Conservation (phyloP, 2,329 filamentous ascomycete species). For the Aquanectria penicillioides region DNA sequence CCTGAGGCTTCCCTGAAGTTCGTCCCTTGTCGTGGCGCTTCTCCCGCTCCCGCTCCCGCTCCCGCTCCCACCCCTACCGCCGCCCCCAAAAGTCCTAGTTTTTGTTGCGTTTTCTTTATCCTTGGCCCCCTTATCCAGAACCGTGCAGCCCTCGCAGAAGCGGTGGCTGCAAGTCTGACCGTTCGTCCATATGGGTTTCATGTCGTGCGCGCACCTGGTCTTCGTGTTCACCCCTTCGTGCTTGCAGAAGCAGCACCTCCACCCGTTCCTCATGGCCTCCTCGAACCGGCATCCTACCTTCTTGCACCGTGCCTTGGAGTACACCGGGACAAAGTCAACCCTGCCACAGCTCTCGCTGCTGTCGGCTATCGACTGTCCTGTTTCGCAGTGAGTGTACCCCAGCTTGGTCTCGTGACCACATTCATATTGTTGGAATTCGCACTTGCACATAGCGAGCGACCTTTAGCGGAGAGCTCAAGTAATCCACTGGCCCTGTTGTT, state of each 20-base stretch:
- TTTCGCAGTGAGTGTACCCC: slow-evolving; percentile 32
- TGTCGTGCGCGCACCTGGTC: too few relatives aligned
- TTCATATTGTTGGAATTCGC: slow-evolving; percentile 23
- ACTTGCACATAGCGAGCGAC: slow-evolving; percentile 33
- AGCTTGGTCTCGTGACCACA: slow-evolving; percentile 35
- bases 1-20: too few relatives aligned
- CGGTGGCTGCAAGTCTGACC: too few relatives aligned
- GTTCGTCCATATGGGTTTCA: too few relatives aligned
- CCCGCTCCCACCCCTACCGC: too few relatives aligned
- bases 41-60: too few relatives aligned
- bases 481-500: background rate
- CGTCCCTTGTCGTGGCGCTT: too few relatives aligned
- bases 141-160: too few relatives aligned
- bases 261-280: slow-evolving; percentile 28
- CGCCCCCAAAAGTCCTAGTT: too few relatives aligned
- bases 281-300: slow-evolving; percentile 23
- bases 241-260: slow-evolving; percentile 36
- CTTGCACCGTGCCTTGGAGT: slow-evolving; percentile 16
- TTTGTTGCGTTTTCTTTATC: too few relatives aligned
- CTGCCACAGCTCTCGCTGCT: slow-evolving; percentile 31
- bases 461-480: background rate
- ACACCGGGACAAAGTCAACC: slow-evolving; percentile 25
- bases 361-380: slow-evolving; percentile 24
- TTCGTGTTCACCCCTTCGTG: too few relatives aligned
- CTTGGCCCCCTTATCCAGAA: too few relatives aligned